phyloP scores from a whole-genome alignment of 805 yeast species.

The Cyberlindnera nakhonratchasimensis region DNA sequence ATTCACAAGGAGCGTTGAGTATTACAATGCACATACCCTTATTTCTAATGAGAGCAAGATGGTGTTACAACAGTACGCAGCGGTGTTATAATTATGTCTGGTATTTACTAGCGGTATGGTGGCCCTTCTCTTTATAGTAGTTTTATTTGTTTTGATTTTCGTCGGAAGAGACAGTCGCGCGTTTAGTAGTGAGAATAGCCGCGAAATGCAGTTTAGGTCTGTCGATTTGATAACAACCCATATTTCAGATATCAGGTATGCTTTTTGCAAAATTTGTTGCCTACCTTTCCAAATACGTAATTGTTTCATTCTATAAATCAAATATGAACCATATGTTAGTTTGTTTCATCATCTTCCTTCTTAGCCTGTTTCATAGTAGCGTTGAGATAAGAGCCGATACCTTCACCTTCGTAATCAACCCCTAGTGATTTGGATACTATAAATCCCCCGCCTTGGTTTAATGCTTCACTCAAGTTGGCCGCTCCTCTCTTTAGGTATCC shows the following conservation, averaged over 20 bases:
- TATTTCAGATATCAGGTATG: too few relatives aligned
- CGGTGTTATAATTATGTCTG: too few relatives aligned
- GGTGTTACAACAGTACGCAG: too few relatives aligned
- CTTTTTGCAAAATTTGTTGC: too few relatives aligned
- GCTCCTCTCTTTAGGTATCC: conserved; percentile 46
- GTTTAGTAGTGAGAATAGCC: neutral
- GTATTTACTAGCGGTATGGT: too few relatives aligned
- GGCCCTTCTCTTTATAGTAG: too few relatives aligned
- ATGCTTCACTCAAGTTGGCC: conserved; percentile 39
- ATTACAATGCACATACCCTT: too few relatives aligned
- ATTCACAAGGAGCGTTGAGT: too few relatives aligned
- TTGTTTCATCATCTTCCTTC: conserved; percentile 14
- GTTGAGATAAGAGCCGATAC: conserved; percentile 45
- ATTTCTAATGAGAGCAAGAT: too few relatives aligned
- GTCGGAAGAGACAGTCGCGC: neutral
- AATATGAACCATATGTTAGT: too few relatives aligned
- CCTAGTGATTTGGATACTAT: conserved; percentile 47
- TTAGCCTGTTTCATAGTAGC: conserved; percentile 36
- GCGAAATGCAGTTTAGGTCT: neutral
- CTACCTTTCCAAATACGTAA: too few relatives aligned
- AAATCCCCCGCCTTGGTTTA: conserved; percentile 46
- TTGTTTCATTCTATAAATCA: too few relatives aligned
- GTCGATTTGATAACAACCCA: neutral
- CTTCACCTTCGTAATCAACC: conserved; percentile 52
- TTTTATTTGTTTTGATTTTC: conserved; percentile 14